Evolutionary conservation across 192 early-diverging fungal species (phyloP), one percentile per base, ranked within the genome.

Genomic region (Coemansia sp.): DNA sequence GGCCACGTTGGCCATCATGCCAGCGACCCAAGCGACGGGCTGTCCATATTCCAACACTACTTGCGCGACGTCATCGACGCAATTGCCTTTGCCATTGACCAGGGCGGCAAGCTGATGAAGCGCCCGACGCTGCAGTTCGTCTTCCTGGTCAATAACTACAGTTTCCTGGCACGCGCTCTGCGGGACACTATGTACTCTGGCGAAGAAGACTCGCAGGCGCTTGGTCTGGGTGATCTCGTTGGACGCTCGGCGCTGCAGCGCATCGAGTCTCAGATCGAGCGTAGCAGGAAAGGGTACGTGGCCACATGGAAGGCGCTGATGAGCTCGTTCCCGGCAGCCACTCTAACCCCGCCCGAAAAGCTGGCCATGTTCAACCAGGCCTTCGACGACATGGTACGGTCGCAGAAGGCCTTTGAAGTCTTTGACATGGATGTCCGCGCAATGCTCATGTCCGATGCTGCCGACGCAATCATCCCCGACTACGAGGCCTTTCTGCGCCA

Each of bases 31-130:
- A 81, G 60, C 71, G 79, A 81, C 48, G 79, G 79, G 0, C 65
- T 81, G 55, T 76, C 79, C 12, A 76, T 81, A 61, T 81, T 81
- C 71, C 79, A 81, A 70, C 79, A 81, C 62, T 81, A 81, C 43
- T 47, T 81, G 47, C 79, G 79, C 19, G 79, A 81, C 41, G 79
- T 76, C 12, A 51, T 81, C 32, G 79, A 81, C 22, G 79, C 79
- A 0, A 63, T 81, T 56, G 68, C 79, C 10, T 67, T 54, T 36
- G 76, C 71, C 18, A 69, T 72, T 22, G 79, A 81, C 39, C 66
- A 73, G 58, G 79, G 74, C 57, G 74, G 79, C 73, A 81, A 76
- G 68, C 71, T 68, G 41, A 81, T 81, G 79, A 81, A 81, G 74
- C 69, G 71, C 18, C 74, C 74, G 32, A 61, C 73, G n/a, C 65